phyloP scores from a whole-genome alignment of 2,329 filamentous ascomycete genomes.

The Penicillium sp. region DNA sequence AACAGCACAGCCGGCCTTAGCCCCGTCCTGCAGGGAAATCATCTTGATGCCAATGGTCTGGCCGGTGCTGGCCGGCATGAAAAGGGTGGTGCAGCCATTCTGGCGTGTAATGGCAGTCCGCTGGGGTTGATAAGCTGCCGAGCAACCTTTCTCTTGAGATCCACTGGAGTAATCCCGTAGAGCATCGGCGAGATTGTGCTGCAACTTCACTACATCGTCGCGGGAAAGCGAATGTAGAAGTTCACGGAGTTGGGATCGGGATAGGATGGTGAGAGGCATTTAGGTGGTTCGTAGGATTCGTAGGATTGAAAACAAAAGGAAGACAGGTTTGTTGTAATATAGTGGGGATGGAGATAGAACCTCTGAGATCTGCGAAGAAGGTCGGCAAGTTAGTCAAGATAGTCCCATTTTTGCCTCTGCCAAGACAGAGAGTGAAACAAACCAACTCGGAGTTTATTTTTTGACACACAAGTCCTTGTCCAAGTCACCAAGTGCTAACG shows the following conservation, averaged over 20 bases:
- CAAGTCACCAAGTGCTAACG: neutral
- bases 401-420: slow-evolving; percentile 2
- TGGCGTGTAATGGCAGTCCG: slow-evolving; percentile 58
- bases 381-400: slow-evolving; percentile 8
- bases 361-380: slow-evolving; percentile 3
- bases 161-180: slow-evolving; percentile 64
- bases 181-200: slow-evolving; percentile 56
- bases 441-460: neutral
- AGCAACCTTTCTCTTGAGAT: slow-evolving; percentile 56
- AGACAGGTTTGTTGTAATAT: neutral
- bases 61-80: slow-evolving; percentile 63
- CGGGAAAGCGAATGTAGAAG: slow-evolving; percentile 55
- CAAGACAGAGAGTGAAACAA: slow-evolving; percentile 7
- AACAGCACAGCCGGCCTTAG: slow-evolving; percentile 30
- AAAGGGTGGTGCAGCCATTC: slow-evolving; percentile 60
- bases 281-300: slow-evolving; percentile 2
- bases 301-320: neutral
- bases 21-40: slow-evolving; percentile 51
- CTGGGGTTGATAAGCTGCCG: slow-evolving; percentile 59
- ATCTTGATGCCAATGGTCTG: slow-evolving; percentile 62
- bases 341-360: slow-evolving; percentile 2
- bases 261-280: slow-evolving; percentile 61
- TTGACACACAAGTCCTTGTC: neutral
- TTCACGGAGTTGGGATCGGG: slow-evolving; percentile 53
- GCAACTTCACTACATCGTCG: slow-evolving; percentile 56